These are phyloP conservation scores for Straminergon stramineum DNA, from an alignment of 225 moss, liverwort and hornwort species.

Conservation along the genomic window DNA sequence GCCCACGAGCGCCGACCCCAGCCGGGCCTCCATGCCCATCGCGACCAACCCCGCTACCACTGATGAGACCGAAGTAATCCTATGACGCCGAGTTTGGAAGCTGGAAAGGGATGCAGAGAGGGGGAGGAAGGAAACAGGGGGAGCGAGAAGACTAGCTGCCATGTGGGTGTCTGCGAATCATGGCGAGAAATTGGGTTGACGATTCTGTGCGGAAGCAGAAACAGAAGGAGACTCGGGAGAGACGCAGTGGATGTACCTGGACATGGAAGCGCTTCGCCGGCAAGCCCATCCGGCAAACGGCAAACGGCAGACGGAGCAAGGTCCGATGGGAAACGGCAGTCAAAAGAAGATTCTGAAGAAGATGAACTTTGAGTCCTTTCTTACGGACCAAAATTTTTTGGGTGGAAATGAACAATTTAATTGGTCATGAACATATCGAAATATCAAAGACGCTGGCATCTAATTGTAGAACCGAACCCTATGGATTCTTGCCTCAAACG, in stretches of 20 bases:
- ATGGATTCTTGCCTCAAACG: accelerated
- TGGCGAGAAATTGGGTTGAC: neutral
- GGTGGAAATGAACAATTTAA: neutral
- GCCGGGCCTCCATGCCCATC: conserved; percentile 15
- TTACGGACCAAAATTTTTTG: neutral
- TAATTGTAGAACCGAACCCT: neutral
- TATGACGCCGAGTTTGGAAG: neutral
- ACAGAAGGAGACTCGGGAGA: neutral
- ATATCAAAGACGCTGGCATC: neutral
- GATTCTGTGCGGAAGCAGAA: neutral
- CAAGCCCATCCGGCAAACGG: neutral
- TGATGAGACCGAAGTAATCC: no score
- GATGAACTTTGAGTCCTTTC: neutral
- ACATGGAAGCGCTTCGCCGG: neutral
- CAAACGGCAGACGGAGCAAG: neutral
- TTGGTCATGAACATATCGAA: neutral
- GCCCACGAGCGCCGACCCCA: conserved; percentile 10
- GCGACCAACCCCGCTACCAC: neutral
- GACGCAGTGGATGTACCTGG: neutral
- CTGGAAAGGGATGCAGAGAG: neutral
- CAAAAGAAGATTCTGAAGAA: no score
- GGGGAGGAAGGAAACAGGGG: neutral
- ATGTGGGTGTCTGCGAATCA: neutral
- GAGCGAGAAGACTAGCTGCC: neutral
- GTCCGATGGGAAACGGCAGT: neutral